These are phyloP conservation scores for Fusarium clavum DNA, from an alignment of 2,329 filamentous ascomycete genomes.

Conservation along the genomic window DNA sequence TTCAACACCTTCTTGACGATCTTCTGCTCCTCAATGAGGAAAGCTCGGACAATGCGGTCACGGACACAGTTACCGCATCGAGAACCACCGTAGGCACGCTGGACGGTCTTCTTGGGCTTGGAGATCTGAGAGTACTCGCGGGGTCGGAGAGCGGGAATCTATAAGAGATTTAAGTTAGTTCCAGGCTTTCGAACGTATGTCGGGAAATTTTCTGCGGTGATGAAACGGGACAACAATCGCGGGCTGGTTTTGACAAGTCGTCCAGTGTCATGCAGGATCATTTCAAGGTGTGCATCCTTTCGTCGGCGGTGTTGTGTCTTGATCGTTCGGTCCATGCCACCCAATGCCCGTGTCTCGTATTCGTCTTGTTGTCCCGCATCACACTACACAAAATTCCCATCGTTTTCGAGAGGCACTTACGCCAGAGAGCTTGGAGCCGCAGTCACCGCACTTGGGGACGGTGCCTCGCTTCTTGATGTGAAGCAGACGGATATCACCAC, in stretches of 20 bases:
- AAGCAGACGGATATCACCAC: conserved; percentile 93
- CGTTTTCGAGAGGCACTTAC: conserved; percentile 72
- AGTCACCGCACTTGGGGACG: conserved; percentile 99
- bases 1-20: conserved; percentile 99
- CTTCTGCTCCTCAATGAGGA: conserved; percentile 99
- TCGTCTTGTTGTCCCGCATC: conserved; percentile 29
- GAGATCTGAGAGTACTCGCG: conserved; percentile 98
- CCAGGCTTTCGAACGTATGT: neutral
- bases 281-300: neutral
- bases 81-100: conserved; percentile 97
- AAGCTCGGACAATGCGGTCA: conserved; percentile 96
- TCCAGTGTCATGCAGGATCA: neutral
- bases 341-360: conserved; percentile 13
- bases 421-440: conserved; percentile 95
- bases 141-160: conserved; percentile 96
- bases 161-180: conserved; percentile 31
- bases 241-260: neutral
- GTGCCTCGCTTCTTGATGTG: conserved; percentile 99
- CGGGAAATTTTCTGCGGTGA: conserved; percentile 14
- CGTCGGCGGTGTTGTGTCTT: neutral
- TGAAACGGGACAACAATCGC: conserved; percentile 8
- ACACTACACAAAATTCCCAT: conserved; percentile 24
- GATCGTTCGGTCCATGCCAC: conserved; percentile 4
- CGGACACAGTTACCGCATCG: conserved; percentile 99
- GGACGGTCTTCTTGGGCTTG: conserved; percentile 99